phyloP scores from a whole-genome alignment of 2,329 filamentous ascomycete genomes.

The Paraphoma sp. region DNA sequence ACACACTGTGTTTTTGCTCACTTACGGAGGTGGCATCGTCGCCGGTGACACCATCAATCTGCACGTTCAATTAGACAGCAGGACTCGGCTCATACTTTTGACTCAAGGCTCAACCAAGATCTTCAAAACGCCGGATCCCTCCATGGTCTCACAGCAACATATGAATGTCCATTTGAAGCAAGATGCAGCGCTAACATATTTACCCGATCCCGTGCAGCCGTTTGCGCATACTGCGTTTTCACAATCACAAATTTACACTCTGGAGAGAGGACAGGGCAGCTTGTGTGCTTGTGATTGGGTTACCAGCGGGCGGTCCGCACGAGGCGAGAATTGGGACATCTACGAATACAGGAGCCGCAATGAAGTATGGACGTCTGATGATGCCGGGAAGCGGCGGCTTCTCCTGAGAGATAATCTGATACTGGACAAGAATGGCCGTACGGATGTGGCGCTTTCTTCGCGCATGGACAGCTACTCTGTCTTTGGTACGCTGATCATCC shows the following conservation, averaged over 20 bases:
- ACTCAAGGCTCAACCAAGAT: constrained; percentile 89
- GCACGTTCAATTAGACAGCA: constrained; percentile 67
- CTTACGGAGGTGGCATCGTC: constrained; percentile 92
- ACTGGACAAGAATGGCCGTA: constrained; percentile 62
- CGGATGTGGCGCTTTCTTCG: constrained; percentile 42
- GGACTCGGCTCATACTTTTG: constrained; percentile 68
- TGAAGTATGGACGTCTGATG: constrained; percentile 73
- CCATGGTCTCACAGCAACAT: constrained; percentile 54
- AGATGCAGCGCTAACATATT: constrained; percentile 63
- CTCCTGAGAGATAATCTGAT: constrained; percentile 86
- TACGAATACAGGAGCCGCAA: constrained; percentile 81
- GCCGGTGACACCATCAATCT: constrained; percentile 84
- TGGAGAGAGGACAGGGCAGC: constrained; percentile 57
- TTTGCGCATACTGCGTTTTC: constrained; percentile 84
- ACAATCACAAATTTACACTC: constrained; percentile 79
- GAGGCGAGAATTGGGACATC: constrained; percentile 89
- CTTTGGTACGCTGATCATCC: constrained; percentile 84
- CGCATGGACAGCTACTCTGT: constrained; percentile 78
- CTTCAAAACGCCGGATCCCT: constrained; percentile 74
- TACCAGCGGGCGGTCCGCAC: constrained; percentile 81
- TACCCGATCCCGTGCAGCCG: constrained; percentile 93
- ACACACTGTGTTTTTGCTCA: constrained; percentile 83
- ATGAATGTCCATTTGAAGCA: constrained; percentile 57
- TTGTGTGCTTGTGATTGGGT: constrained; percentile 94
- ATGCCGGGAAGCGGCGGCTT: constrained; percentile 60